Evolutionary conservation across 805 yeast species (phyloP).

Genomic region (Nakazawaea ernobii): DNA sequence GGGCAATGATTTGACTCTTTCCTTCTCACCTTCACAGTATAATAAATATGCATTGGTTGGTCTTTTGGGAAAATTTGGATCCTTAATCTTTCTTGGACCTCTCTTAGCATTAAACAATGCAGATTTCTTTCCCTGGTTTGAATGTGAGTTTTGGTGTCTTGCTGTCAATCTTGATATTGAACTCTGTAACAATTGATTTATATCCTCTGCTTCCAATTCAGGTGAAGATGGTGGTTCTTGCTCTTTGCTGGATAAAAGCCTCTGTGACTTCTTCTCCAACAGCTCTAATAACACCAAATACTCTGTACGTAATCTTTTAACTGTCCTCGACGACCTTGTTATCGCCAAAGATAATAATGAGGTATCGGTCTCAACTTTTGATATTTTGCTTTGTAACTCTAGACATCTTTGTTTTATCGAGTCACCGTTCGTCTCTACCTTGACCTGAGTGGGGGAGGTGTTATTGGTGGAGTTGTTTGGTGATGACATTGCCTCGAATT

Average conservation of each 20-base stretch:
- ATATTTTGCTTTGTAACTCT: constrained; percentile 63
- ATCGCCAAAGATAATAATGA: constrained; percentile 73
- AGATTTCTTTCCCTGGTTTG: constrained; percentile 12
- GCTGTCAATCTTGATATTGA: constrained; percentile 20
- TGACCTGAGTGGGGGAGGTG: too few relatives aligned
- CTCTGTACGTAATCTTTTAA: constrained; percentile 76
- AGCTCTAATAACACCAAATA: constrained; percentile 75
- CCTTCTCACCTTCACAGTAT: constrained; percentile 84
- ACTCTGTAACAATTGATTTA: constrained; percentile 18
- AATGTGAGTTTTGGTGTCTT: constrained; percentile 13
- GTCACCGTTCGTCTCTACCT: neutral
- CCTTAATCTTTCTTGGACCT: constrained; percentile 43
- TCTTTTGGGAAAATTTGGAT: constrained; percentile 81
- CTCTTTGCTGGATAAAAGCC: neutral
- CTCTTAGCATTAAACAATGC: constrained; percentile 16
- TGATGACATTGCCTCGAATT: too few relatives aligned
- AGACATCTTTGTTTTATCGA: constrained; percentile 33
- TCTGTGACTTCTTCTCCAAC: constrained; percentile 51
- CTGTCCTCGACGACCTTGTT: constrained; percentile 67
- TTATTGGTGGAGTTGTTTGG: too few relatives aligned
- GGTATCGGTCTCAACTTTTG: constrained; percentile 70
- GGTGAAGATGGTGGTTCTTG: neutral
- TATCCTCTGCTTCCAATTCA: constrained; percentile 14
- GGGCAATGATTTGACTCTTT: constrained; percentile 55
- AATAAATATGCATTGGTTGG: constrained; percentile 88